Conservation (phyloP, 2,329 filamentous ascomycete genomes). For the Alternaria triticina region DNA sequence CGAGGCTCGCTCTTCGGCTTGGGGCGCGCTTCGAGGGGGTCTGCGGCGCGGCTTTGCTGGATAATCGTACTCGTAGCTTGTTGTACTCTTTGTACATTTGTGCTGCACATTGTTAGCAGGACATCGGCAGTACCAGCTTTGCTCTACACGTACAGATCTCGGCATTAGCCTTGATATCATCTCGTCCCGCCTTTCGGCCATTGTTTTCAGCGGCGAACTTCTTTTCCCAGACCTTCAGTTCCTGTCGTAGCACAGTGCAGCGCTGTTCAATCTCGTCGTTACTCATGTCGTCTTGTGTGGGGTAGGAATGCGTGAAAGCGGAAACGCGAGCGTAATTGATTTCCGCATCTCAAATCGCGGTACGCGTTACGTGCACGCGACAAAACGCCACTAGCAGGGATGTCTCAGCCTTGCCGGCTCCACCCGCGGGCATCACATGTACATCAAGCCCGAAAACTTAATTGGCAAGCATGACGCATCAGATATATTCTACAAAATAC, state of each 20-base stretch:
- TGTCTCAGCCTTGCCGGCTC: conserved; percentile 28
- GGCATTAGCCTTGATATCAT: conserved; percentile 77
- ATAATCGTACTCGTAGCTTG: conserved; percentile 58
- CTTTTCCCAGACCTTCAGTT: conserved; percentile 77
- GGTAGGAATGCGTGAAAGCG: conserved; percentile 10
- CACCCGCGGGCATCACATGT: conserved; percentile 6
- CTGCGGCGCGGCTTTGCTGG: conserved; percentile 33
- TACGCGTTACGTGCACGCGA: conserved; percentile 39
- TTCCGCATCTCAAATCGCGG: conserved; percentile 33
- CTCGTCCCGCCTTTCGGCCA: conserved; percentile 72
- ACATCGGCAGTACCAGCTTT: neutral
- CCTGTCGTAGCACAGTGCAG: conserved; percentile 86
- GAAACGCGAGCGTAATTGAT: conserved; percentile 19
- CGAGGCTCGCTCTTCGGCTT: conserved; percentile 26
- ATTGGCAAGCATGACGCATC: conserved; percentile 38
- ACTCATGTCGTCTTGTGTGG: conserved; percentile 33
- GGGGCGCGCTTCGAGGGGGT: conserved; percentile 41
- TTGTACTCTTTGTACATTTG: conserved; percentile 80
- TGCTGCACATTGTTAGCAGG: conserved; percentile 53
- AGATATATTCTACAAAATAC: conserved; percentile 49
- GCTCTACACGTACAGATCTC: conserved; percentile 66
- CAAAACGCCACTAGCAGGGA: conserved; percentile 23
- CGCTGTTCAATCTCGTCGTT: conserved; percentile 54
- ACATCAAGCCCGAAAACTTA: conserved; percentile 17
- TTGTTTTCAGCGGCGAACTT: conserved; percentile 67